phyloP scores from a whole-genome alignment of 371 early-diverging fungal species.

The Sporodiniella umbellata region DNA sequence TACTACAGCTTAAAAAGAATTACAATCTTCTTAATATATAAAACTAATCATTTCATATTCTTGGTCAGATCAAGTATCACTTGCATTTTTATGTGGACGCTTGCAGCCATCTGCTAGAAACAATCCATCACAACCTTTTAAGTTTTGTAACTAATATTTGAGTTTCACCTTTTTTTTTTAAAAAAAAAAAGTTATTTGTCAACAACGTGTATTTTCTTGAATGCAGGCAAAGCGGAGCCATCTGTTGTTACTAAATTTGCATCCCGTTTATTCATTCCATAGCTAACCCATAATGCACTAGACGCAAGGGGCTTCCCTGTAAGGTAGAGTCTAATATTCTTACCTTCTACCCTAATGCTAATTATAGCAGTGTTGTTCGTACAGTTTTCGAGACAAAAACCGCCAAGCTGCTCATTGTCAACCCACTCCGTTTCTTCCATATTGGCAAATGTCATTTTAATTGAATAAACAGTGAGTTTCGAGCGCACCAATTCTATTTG shows the following conservation, averaged over 20 bases:
- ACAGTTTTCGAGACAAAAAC: conserved; percentile 2
- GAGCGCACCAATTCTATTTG: background rate
- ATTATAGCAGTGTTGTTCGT: background rate
- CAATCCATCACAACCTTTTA: no score
- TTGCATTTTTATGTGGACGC: no score
- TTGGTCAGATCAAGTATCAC: no score
- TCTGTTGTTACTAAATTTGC: background rate
- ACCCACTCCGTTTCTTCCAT: background rate
- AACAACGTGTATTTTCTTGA: background rate
- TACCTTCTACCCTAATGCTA: background rate
- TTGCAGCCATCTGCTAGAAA: no score
- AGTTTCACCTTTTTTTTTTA: no score
- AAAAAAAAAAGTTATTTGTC: no score
- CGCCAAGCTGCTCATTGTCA: background rate
- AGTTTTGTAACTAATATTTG: no score
- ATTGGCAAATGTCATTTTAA: background rate
- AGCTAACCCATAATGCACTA: background rate
- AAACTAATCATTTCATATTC: no score
- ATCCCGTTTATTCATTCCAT: conserved; percentile 5
- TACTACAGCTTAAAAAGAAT: no score
- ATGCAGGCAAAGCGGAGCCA: conserved; percentile 10
- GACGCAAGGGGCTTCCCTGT: background rate
- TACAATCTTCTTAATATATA: no score
- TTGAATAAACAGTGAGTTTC: background rate
- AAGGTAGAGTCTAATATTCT: conserved; percentile 4